phyloP scores from a whole-genome alignment of 768 basidiomycete species.

The Rhodocollybia butyracea region DNA sequence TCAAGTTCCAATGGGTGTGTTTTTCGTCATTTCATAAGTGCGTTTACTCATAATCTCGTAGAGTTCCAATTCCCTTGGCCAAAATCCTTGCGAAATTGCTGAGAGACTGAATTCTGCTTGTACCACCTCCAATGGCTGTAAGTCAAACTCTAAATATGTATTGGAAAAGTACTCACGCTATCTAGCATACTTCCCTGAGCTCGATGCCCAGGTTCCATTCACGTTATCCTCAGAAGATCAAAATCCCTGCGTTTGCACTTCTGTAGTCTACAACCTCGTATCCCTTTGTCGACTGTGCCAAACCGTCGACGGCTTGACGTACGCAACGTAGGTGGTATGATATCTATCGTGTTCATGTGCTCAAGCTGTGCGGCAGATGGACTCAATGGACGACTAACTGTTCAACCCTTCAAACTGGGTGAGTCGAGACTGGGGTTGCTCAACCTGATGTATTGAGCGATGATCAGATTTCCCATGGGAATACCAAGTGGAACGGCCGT shows the following conservation, averaged over 20 bases:
- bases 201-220: not conserved
- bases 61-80: constrained; percentile 2
- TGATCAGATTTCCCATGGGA: not conserved
- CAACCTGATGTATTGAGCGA: not conserved
- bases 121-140: not conserved
- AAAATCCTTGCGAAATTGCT: constrained; percentile 2
- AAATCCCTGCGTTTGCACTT: constrained; percentile 1
- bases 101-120: not conserved
- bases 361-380: not conserved
- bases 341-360: not conserved
- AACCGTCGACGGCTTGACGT: not conserved
- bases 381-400: not conserved
- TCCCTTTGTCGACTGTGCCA: constrained; percentile 4
- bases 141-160: not conserved
- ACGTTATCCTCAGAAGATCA: constrained; percentile 1
- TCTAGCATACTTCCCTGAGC: not conserved
- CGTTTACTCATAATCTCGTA: not conserved
- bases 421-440: not conserved
- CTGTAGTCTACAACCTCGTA: constrained; percentile 3
- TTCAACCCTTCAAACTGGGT: not conserved
- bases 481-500: constrained; percentile 1
- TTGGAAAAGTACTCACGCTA: not conserved
- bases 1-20: not conserved
- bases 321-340: not conserved
- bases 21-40: not conserved